Percentiles rank a stretch among this genome's conserved stretches.
phyloP scores from a whole-genome alignment of 352 stramenopile genomes.

The Aphanomyces astaci region DNA sequence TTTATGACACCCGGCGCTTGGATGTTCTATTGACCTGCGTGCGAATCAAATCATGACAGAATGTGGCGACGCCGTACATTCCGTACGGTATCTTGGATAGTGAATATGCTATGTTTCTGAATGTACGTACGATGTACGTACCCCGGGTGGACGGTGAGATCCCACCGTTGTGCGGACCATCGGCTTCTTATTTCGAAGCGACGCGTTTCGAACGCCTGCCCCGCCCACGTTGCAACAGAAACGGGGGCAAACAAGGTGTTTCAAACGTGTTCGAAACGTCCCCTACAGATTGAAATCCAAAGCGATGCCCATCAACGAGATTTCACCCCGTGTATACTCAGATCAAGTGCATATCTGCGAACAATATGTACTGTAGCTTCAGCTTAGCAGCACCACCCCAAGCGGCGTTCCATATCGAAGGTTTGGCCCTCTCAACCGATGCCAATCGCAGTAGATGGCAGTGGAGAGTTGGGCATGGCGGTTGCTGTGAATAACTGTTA shows the following conservation, averaged over 20 bases:
- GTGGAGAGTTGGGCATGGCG: not conserved
- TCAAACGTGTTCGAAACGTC: not conserved
- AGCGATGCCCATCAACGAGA: not conserved
- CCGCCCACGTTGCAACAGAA: not conserved
- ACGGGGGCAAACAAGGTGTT: not conserved
- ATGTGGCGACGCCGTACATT: not conserved
- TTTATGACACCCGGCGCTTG: conserved; percentile 14
- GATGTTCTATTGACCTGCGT: conserved; percentile 22
- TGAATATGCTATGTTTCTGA: not conserved
- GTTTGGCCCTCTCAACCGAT: not conserved
- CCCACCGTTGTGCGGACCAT: not conserved
- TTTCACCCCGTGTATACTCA: not conserved
- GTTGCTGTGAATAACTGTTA: not conserved
- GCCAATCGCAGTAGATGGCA: not conserved
- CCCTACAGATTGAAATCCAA: not conserved
- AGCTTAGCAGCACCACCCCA: not conserved
- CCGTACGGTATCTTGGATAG: not conserved
- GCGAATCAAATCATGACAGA: not conserved
- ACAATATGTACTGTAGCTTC: not conserved
- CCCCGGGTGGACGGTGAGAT: not conserved
- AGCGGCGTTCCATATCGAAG: not conserved
- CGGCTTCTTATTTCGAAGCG: not conserved
- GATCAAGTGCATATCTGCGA: not conserved
- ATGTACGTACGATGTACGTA: conserved; percentile 5
- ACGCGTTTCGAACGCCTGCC: not conserved